Conservation (phyloP, 75 land plant species). For the Larix kaempferi region DNA sequence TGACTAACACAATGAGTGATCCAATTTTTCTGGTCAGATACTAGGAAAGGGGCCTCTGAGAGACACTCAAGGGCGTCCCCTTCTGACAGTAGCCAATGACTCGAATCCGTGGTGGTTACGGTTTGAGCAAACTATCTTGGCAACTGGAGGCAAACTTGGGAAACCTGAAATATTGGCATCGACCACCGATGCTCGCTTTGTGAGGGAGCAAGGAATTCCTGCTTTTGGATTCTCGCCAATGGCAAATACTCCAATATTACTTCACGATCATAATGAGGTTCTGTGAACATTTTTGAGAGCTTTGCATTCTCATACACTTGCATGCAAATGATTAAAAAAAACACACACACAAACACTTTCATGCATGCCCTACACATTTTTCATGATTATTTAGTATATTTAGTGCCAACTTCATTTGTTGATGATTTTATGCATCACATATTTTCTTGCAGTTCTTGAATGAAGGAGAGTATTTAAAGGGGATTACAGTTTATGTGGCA, state of each 20-base stretch:
- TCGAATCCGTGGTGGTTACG: slow-evolving; percentile 90
- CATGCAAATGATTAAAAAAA: not conserved
- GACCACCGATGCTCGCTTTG: slow-evolving; percentile 85
- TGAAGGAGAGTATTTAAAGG: slow-evolving; percentile 60
- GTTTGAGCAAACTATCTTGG: slow-evolving; percentile 56
- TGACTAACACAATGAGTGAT: not conserved
- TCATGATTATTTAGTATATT: not conserved
- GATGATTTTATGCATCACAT: not conserved
- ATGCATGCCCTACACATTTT: not conserved
- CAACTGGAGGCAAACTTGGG: slow-evolving; percentile 66
- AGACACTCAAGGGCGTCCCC: slow-evolving; percentile 49
- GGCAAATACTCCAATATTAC: slow-evolving; percentile 80
- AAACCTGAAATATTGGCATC: slow-evolving; percentile 89
- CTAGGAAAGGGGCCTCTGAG: slow-evolving; percentile 54
- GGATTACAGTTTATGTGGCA: slow-evolving; percentile 66
- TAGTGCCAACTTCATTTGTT: slow-evolving; percentile 3
- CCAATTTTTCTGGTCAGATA: slow-evolving; percentile 30
- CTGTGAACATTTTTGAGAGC: not conserved
- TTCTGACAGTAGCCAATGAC: slow-evolving; percentile 60
- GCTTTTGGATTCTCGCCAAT: slow-evolving; percentile 94
- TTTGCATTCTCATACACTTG: not conserved
- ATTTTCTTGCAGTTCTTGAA: slow-evolving; percentile 60
- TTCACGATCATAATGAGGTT: slow-evolving; percentile 97
- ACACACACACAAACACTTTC: not conserved
- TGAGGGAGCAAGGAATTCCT: slow-evolving; percentile 69